These are phyloP conservation scores for Tetrapyrgos nigripes DNA, from an alignment of 1,284 basidiomycete species.

Conservation along the genomic window DNA sequence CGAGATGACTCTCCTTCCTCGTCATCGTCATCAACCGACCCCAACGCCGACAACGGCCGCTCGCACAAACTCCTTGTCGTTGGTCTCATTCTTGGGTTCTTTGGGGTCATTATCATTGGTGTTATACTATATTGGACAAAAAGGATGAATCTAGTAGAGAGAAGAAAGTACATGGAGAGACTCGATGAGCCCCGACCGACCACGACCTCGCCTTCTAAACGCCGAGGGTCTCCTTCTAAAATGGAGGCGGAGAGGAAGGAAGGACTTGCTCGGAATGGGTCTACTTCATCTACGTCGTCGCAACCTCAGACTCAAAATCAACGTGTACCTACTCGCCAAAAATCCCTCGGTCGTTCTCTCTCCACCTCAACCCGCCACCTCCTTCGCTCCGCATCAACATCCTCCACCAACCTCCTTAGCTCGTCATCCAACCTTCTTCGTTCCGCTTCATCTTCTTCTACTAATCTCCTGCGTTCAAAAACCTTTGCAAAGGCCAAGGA, in stretches of 20 bases:
- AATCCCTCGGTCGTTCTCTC: background rate
- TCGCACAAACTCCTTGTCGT: background rate
- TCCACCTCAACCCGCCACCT: background rate
- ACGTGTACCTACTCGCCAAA: background rate
- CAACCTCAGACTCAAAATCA: no score
- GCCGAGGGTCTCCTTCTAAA: no score
- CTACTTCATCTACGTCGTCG: no score
- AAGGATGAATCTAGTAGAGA: conserved; percentile 4
- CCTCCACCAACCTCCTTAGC: background rate
- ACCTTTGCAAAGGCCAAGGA: background rate
- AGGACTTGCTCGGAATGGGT: no score
- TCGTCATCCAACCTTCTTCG: background rate
- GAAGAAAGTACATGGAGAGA: conserved; percentile 1
- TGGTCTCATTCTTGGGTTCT: conserved; percentile 11
- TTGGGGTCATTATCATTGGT: conserved; percentile 9
- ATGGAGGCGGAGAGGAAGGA: no score
- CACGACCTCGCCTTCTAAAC: background rate
- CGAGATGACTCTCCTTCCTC: background rate
- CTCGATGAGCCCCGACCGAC: background rate
- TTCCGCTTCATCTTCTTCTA: background rate
- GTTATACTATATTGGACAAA: conserved; percentile 15
- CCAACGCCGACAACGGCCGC: background rate
- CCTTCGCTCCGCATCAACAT: background rate
- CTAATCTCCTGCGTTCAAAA: background rate
- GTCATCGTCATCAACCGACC: background rate